phyloP scores from a whole-genome alignment of 2,329 filamentous ascomycete species.

The Aureobasidium sp. region DNA sequence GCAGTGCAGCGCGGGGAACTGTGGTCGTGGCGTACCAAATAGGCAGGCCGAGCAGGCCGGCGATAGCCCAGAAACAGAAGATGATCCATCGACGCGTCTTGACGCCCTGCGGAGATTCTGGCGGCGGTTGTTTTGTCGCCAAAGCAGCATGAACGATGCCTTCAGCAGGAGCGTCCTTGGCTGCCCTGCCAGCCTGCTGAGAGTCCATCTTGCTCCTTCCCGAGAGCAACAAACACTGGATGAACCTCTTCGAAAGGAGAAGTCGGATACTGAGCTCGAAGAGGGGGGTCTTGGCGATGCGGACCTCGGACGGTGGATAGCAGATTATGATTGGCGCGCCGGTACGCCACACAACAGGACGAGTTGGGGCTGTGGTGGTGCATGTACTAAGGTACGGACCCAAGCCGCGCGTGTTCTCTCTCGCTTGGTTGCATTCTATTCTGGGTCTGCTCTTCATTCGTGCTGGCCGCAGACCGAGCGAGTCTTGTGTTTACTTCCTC shows the following conservation, averaged over 20 bases:
- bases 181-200: background rate
- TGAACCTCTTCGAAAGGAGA: background rate
- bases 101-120: slow-evolving; percentile 65
- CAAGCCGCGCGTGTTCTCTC: slow-evolving; percentile 6
- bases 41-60: slow-evolving; percentile 75
- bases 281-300: background rate
- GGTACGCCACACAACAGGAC: background rate
- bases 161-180: background rate
- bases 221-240: background rate
- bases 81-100: slow-evolving; percentile 68
- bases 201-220: background rate
- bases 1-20: slow-evolving; percentile 80
- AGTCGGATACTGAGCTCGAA: background rate
- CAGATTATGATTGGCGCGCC: slow-evolving; percentile 8
- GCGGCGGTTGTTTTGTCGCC: slow-evolving; percentile 51
- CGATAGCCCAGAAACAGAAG: slow-evolving; percentile 83
- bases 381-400: slow-evolving; percentile 7
- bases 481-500: background rate
- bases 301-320: background rate
- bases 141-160: slow-evolving; percentile 9
- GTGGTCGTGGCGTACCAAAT: slow-evolving; percentile 96
- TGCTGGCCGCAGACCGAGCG: background rate
- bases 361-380: background rate
- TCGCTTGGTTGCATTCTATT: background rate
- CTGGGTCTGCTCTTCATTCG: slow-evolving; percentile 1